phyloP scores from a whole-genome alignment of 2,329 filamentous ascomycete genomes.

The Fusarium buharicum region DNA sequence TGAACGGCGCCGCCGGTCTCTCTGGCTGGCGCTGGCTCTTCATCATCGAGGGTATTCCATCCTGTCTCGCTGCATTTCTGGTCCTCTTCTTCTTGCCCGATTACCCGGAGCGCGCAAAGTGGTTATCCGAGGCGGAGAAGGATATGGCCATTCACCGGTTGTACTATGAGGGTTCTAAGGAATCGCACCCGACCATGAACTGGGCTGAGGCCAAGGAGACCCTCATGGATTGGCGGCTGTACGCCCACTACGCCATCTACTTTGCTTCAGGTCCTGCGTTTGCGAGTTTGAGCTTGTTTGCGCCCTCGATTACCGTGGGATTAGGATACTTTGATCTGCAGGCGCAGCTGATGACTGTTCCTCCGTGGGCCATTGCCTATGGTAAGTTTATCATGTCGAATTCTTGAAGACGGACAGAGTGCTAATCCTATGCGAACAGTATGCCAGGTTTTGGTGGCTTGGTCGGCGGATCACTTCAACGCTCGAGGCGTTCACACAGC shows the following conservation, averaged over 20 bases:
- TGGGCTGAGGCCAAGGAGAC: conserved; percentile 76
- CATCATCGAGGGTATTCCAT: conserved; percentile 72
- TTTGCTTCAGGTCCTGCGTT: conserved; percentile 65
- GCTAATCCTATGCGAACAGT: conserved; percentile 43
- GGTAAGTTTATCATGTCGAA: conserved; percentile 45
- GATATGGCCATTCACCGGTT: conserved; percentile 61
- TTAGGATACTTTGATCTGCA: conserved; percentile 61
- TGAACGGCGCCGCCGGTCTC: conserved; percentile 71
- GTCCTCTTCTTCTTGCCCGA: conserved; percentile 77
- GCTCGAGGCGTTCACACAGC: conserved; percentile 60
- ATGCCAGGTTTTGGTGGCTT: conserved; percentile 58
- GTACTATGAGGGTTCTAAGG: conserved; percentile 61
- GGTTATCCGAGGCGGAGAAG: conserved; percentile 69
- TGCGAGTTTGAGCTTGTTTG: conserved; percentile 69
- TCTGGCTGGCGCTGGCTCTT: conserved; percentile 76
- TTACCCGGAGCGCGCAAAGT: conserved; percentile 71
- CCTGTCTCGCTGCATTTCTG: conserved; percentile 69
- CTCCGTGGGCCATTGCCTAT: conserved; percentile 71
- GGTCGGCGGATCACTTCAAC: conserved; percentile 72
- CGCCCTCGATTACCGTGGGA: conserved; percentile 68
- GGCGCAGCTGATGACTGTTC: conserved; percentile 74
- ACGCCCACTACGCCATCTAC: conserved; percentile 70
- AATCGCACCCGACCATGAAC: conserved; percentile 69
- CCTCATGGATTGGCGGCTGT: conserved; percentile 72
- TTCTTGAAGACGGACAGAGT: neutral